Evolutionary conservation across 169 alveolate genomes (phyloP).

Genomic region (Plasmodium ovale): DNA sequence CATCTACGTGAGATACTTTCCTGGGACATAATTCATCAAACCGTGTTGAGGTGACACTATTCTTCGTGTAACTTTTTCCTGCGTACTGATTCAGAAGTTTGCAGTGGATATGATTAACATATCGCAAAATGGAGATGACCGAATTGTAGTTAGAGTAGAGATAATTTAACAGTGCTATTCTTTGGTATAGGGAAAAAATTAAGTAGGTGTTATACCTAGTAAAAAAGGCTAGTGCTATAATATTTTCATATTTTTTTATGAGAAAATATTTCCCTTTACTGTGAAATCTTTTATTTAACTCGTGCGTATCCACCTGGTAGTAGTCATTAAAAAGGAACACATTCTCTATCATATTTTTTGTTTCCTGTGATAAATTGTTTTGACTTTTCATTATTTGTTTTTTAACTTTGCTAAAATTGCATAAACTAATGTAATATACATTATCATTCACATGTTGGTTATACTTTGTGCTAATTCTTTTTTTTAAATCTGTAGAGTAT

Average conservation of each 20-base stretch:
- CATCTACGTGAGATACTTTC: too few species aligned
- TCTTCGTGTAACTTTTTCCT: not conserved
- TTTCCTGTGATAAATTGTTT: slow-evolving; percentile 12
- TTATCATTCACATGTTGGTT: slow-evolving; percentile 23
- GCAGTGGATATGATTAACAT: slow-evolving; percentile 64
- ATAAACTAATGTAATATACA: slow-evolving; percentile 25
- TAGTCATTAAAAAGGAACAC: slow-evolving; percentile 35
- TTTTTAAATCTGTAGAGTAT: slow-evolving; percentile 1
- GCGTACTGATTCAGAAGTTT: slow-evolving; percentile 41
- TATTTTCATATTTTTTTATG: slow-evolving; percentile 68
- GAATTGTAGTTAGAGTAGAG: slow-evolving; percentile 39
- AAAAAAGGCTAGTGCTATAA: slow-evolving; percentile 53
- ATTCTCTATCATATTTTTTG: slow-evolving; percentile 35
- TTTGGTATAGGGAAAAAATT: slow-evolving; percentile 58
- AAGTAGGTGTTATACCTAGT: slow-evolving; percentile 61
- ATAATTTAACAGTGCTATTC: slow-evolving; percentile 62
- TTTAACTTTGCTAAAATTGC: not conserved
- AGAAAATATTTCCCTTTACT: slow-evolving; percentile 69
- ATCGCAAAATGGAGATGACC: slow-evolving; percentile 46
- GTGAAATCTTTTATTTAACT: slow-evolving; percentile 54
- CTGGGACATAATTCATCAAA: too few species aligned
- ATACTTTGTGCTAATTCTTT: not conserved
- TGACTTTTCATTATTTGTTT: not conserved
- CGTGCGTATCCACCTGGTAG: slow-evolving; percentile 26
- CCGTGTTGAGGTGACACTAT: not conserved